These are phyloP conservation scores for Glutinoglossum americanum DNA, from an alignment of 495 filamentous ascomycete species.

Conservation along the genomic window DNA sequence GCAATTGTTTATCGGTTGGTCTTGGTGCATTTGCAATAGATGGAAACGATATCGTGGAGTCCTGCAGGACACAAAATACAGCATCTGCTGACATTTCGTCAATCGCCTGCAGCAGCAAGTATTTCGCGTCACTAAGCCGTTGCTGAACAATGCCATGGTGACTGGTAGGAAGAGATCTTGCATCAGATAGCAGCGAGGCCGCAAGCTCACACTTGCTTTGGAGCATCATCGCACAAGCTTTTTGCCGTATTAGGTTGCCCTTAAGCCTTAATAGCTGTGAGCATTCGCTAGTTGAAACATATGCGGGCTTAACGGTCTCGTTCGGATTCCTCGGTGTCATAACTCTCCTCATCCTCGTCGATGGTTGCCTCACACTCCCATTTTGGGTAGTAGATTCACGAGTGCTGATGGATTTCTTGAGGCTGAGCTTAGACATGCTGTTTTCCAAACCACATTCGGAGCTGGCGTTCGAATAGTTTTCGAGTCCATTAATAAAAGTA, in stretches of 20 bases:
- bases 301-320: conserved; percentile 8
- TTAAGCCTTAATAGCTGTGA: conserved; percentile 33
- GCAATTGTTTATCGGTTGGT: conserved; percentile 9
- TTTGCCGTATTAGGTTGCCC: conserved; percentile 40
- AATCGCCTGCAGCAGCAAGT: conserved; percentile 35
- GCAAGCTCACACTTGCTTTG: conserved; percentile 34
- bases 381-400: not conserved
- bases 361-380: not conserved
- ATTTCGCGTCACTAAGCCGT: conserved; percentile 34
- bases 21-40: conserved; percentile 24
- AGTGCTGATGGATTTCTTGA: not conserved
- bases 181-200: conserved; percentile 25
- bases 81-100: conserved; percentile 56
- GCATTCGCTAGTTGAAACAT: conserved; percentile 26
- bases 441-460: conserved; percentile 5
- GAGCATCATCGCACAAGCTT: conserved; percentile 32
- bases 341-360: not conserved
- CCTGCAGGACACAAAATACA: conserved; percentile 69
- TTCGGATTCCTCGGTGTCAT: not conserved
- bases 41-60: conserved; percentile 75
- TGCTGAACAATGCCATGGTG: conserved; percentile 23
- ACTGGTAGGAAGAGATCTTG: conserved; percentile 20
- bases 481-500: conserved; percentile 2
- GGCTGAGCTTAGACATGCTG: not conserved
- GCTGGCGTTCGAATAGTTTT: conserved; percentile 13